Conservation (phyloP, 768 basidiomycete genomes). For the Flagelloscypha sp. region DNA sequence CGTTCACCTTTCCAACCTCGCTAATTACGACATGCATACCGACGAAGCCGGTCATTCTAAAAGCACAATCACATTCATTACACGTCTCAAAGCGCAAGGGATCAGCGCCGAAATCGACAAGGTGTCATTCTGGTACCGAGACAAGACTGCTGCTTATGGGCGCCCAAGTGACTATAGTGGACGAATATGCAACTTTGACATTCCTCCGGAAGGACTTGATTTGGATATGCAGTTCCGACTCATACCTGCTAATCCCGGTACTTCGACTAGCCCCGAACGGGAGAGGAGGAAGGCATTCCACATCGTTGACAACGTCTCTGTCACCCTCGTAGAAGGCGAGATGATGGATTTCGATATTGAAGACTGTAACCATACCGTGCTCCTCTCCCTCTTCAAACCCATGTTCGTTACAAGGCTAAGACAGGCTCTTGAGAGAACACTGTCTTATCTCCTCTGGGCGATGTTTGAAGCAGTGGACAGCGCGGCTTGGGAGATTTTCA, state of each 20-base stretch:
- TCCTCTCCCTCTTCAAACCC: conserved; percentile 57
- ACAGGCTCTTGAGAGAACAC: conserved; percentile 49
- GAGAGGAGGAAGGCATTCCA: conserved; percentile 41
- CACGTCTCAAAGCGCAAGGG: conserved; percentile 57
- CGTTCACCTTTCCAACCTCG: conserved; percentile 65
- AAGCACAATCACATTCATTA: conserved; percentile 31
- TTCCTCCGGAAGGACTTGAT: conserved; percentile 62
- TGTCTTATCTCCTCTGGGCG: conserved; percentile 46
- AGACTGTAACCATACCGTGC: conserved; percentile 55
- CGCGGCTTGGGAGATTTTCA: conserved; percentile 49
- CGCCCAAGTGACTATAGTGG: conserved; percentile 55
- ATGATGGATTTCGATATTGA: conserved; percentile 45
- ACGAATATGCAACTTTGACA: conserved; percentile 47
- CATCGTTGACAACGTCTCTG: conserved; percentile 46
- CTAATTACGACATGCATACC: conserved; percentile 43
- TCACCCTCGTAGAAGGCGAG: conserved; percentile 50
- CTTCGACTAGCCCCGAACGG: conserved; percentile 29
- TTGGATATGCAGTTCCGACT: conserved; percentile 59
- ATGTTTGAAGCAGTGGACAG: conserved; percentile 46
- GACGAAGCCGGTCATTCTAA: conserved; percentile 10
- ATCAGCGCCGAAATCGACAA: conserved; percentile 55
- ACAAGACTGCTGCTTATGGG: conserved; percentile 42
- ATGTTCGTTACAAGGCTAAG: conserved; percentile 48
- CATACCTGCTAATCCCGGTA: conserved; percentile 39
- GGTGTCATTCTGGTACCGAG: conserved; percentile 68